Evolutionary conservation across 1,139 yeast species (phyloP), one percentile per base, ranked within the genome.

Genomic region (Protomyces arabidopsidicola): DNA sequence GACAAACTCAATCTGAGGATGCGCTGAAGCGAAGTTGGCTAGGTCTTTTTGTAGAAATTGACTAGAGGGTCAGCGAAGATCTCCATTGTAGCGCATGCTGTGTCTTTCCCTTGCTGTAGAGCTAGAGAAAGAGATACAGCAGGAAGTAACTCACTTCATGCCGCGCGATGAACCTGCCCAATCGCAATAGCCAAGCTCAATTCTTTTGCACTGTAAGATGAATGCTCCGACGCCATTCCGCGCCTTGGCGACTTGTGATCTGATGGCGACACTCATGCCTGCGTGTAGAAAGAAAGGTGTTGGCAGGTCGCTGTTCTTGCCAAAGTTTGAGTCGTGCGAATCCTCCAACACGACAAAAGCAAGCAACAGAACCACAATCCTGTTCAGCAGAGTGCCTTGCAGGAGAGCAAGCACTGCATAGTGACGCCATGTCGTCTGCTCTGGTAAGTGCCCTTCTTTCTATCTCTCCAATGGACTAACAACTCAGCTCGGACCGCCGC

Each of bases 111-210:
- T 48, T 34, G 8, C 20, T n/a, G 14, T 36, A 22, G 55, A 36
- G 48, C 38, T 55, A 16, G 31, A 27, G 31, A 8, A 27, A 24
- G 31, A 3, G 31, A 27, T 27, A 8, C 31, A 27, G 1, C 31
- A 4, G 12, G 42, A 34, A 24, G 69, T 3, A 14, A 38, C 42
- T 4, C 16, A 42, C 48, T 91, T 80, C 77, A 90, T 81, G 3
- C 97, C 97, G 63, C 80, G 80, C 0, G 98, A 91, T 3, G 96
- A 88, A 20, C 98, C 98, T 58, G 97, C 98, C 87, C 95, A 87
- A 79, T 90, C 89, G 78, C 97, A 89, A 76, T 86, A 90, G 67
- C 88, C 85, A 63, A 91, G 75, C 12, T 86, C 82, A 67, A 90
- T 80, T 71, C 82, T 83, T 71, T 83, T 83, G 77, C 97, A 90